Percentiles rank a stretch among this genome's conserved stretches.
phyloP scores from a whole-genome alignment of 2,329 filamentous ascomycete species.

The Seiridium cupressi region DNA sequence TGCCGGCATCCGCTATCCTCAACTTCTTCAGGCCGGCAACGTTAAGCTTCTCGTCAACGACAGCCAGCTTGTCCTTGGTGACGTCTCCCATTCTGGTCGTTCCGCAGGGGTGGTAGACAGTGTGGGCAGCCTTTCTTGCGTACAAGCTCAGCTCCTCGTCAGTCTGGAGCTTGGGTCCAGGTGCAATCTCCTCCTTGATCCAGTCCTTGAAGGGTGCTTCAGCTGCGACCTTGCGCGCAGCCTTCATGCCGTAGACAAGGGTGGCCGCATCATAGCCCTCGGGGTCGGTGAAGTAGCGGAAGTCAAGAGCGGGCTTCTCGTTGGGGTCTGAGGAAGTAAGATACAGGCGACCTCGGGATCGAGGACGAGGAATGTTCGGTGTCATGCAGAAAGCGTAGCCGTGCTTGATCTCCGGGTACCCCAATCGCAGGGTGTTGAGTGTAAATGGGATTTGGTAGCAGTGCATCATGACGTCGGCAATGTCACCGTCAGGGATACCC shows the following conservation, averaged over 20 bases:
- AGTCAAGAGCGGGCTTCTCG: constrained; percentile 81
- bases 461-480: constrained; percentile 92
- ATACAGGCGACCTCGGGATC: constrained; percentile 74
- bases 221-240: constrained; percentile 73
- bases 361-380: constrained; percentile 82
- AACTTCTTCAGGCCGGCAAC: constrained; percentile 71
- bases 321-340: constrained; percentile 72
- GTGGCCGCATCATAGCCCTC: constrained; percentile 84
- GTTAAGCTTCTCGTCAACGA: constrained; percentile 75
- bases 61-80: constrained; percentile 65
- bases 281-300: constrained; percentile 85
- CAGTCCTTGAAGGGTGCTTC: constrained; percentile 77
- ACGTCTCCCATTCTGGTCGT: constrained; percentile 89
- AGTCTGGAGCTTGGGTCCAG: constrained; percentile 68
- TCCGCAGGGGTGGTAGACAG: constrained; percentile 85
- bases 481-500: constrained; percentile 63
- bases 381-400: constrained; percentile 92
- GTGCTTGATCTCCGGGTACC: constrained; percentile 61
- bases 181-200: constrained; percentile 80
- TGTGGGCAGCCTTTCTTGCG: constrained; percentile 77
- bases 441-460: constrained; percentile 95
- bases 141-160: constrained; percentile 83
- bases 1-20: constrained; percentile 80
- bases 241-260: constrained; percentile 73
- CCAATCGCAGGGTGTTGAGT: constrained; percentile 78